Percentiles rank a stretch among this genome's conserved stretches.
phyloP scores from a whole-genome alignment of 1,139 yeast species.

The Protomyces lactucae-debilis region DNA sequence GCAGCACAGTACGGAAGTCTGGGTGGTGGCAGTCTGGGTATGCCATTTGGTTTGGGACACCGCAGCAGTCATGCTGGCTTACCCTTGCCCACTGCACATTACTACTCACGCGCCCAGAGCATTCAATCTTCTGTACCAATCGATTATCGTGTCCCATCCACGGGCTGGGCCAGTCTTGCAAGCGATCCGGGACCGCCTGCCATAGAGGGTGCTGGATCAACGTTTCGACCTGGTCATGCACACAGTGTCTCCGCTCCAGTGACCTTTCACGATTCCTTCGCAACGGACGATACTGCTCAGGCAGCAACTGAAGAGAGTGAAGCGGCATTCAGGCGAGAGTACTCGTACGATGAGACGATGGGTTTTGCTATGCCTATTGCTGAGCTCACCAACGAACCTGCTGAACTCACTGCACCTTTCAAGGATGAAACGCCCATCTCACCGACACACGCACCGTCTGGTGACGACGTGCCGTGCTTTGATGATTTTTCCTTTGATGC shows the following conservation, averaged over 20 bases:
- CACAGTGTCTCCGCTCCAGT: neutral
- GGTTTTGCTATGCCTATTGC: neutral
- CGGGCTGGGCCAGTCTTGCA: neutral
- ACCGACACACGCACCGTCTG: neutral
- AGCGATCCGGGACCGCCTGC: neutral
- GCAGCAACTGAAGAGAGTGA: neutral
- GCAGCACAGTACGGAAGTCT: neutral
- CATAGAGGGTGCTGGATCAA: neutral
- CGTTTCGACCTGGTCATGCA: neutral
- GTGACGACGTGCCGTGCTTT: neutral
- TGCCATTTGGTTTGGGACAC: neutral
- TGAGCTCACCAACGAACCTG: neutral
- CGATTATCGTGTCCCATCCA: slow-evolving; percentile 4
- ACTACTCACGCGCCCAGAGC: slow-evolving; percentile 15
- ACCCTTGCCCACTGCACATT: neutral
- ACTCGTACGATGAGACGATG: neutral
- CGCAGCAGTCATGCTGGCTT: neutral
- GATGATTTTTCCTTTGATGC: neutral
- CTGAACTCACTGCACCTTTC: neutral
- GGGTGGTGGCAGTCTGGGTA: neutral
- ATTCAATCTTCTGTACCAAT: slow-evolving; percentile 15
- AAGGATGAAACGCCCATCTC: neutral
- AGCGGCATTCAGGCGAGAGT: neutral
- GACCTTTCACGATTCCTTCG: neutral
- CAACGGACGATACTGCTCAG: neutral